Percentiles rank a stretch among this genome's conserved stretches.
Conservation (phyloP, 2,329 filamentous ascomycete genomes). For the Fusarium foetens region DNA sequence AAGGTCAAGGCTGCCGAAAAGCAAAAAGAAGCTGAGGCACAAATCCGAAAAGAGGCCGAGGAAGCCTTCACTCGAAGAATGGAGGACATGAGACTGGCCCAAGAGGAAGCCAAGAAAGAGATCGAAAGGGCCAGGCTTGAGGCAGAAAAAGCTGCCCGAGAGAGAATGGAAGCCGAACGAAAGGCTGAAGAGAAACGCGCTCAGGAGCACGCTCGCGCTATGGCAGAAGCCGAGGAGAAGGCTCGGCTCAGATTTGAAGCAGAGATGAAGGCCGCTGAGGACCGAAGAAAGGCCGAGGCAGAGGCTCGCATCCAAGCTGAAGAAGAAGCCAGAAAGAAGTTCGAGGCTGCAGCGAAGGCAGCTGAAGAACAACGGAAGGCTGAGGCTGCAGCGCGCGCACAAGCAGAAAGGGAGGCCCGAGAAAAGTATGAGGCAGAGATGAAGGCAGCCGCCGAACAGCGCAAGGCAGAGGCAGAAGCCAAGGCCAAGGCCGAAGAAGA, state of each 20-base stretch:
- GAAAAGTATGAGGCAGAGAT: constrained; percentile 60
- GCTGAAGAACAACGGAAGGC: constrained; percentile 48
- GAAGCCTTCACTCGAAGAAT: constrained; percentile 49
- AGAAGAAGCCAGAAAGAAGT: constrained; percentile 58
- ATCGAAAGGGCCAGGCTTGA: constrained; percentile 41
- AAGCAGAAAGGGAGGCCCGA: constrained; percentile 54
- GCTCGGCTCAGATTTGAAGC: constrained; percentile 59
- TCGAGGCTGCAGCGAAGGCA: constrained; percentile 56
- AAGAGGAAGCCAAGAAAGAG: constrained; percentile 52
- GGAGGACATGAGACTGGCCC: constrained; percentile 42
- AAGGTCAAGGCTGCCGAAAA: constrained; percentile 58
- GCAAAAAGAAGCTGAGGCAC: constrained; percentile 56
- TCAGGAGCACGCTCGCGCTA: constrained; percentile 60
- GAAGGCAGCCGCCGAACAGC: constrained; percentile 56
- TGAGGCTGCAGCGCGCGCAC: constrained; percentile 31
- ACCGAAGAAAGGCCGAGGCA: constrained; percentile 57
- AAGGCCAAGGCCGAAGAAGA: constrained; percentile 58
- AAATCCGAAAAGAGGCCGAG: constrained; percentile 60
- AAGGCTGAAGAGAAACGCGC: constrained; percentile 41
- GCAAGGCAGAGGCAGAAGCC: constrained; percentile 60
- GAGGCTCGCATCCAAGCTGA: constrained; percentile 58
- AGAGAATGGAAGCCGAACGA: constrained; percentile 55
- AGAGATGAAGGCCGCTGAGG: constrained; percentile 57
- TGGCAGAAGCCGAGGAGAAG: constrained; percentile 57
- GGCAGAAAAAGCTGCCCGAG: constrained; percentile 57